Conservation (phyloP, 805 yeast species). For the Torulaspora gathmanii region DNA sequence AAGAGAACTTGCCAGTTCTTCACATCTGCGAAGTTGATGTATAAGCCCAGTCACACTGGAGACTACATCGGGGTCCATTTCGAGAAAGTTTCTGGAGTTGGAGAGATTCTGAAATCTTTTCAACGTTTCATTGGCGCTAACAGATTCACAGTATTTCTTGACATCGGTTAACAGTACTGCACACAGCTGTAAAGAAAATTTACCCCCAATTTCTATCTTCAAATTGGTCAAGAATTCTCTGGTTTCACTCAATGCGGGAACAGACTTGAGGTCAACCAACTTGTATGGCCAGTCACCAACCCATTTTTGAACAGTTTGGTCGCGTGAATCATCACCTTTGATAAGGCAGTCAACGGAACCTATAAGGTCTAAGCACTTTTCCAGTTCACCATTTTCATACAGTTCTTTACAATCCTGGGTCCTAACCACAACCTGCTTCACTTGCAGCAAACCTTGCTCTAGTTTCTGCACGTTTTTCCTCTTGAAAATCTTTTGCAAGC, state of each 20-base stretch:
- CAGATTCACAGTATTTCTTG: slow-evolving; percentile 49
- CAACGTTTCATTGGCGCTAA: slow-evolving; percentile 47
- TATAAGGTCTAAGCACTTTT: slow-evolving; percentile 52
- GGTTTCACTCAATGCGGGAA: slow-evolving; percentile 36
- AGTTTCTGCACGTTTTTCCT: slow-evolving; percentile 56
- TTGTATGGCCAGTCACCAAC: slow-evolving; percentile 42
- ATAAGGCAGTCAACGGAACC: slow-evolving; percentile 55
- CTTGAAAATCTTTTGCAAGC: slow-evolving; percentile 47
- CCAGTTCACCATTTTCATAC: slow-evolving; percentile 41
- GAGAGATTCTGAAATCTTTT: slow-evolving; percentile 38
- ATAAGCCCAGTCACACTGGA: slow-evolving; percentile 44
- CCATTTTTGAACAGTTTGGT: slow-evolving; percentile 28
- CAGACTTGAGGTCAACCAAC: slow-evolving; percentile 30
- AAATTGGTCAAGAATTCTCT: slow-evolving; percentile 51
- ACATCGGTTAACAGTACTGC: slow-evolving; percentile 57
- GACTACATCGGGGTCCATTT: slow-evolving; percentile 41
- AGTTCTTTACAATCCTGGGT: slow-evolving; percentile 38
- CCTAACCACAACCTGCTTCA: slow-evolving; percentile 43
- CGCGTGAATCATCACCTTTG: slow-evolving; percentile 44
- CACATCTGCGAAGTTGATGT: slow-evolving; percentile 55
- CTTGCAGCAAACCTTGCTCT: slow-evolving; percentile 54
- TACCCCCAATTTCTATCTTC: slow-evolving; percentile 61
- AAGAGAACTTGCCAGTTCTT: slow-evolving; percentile 58
- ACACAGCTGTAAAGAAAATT: slow-evolving; percentile 56
- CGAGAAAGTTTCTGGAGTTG: slow-evolving; percentile 38